Conservation (phyloP, 2,329 filamentous ascomycete species). For the Diaporthe batatas region DNA sequence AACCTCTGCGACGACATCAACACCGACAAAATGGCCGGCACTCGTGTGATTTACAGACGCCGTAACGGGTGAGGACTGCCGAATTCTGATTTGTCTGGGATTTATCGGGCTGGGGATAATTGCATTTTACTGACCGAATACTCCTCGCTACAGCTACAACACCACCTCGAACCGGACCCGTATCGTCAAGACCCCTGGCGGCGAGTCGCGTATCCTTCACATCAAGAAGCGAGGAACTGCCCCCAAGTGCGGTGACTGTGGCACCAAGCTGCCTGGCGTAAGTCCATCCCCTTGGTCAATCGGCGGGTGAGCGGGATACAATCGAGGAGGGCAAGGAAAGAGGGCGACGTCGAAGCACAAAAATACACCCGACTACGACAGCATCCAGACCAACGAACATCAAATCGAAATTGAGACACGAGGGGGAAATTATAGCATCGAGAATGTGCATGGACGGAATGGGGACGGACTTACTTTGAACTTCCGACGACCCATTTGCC, state of each 20-base stretch:
- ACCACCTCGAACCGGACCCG: constrained; percentile 97
- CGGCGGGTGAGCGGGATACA: constrained; percentile 13
- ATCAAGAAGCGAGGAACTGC: constrained; percentile 99
- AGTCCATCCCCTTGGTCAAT: constrained; percentile 62
- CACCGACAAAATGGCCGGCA: constrained; percentile 69
- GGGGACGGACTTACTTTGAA: neutral
- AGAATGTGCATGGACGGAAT: neutral
- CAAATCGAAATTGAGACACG: neutral
- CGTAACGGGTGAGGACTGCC: constrained; percentile 78
- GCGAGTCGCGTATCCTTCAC: constrained; percentile 95
- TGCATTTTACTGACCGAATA: constrained; percentile 43
- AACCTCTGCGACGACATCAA: constrained; percentile 41
- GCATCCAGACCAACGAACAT: neutral
- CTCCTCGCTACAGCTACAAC: constrained; percentile 82
- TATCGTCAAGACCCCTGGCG: constrained; percentile 95
- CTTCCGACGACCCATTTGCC: constrained; percentile 5
- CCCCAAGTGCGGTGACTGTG: constrained; percentile 99
- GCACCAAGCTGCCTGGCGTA: constrained; percentile 97
- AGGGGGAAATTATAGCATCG: neutral
- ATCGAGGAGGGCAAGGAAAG: constrained; percentile 24
- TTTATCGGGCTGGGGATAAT: constrained; percentile 3
- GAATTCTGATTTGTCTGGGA: constrained; percentile 41
- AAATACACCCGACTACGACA: neutral
- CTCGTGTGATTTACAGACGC: constrained; percentile 78
- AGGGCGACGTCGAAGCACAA: constrained; percentile 11